These are phyloP conservation scores for Vaccinium darrowii DNA, from an alignment of 148 eudicot species.

Conservation along the genomic window DNA sequence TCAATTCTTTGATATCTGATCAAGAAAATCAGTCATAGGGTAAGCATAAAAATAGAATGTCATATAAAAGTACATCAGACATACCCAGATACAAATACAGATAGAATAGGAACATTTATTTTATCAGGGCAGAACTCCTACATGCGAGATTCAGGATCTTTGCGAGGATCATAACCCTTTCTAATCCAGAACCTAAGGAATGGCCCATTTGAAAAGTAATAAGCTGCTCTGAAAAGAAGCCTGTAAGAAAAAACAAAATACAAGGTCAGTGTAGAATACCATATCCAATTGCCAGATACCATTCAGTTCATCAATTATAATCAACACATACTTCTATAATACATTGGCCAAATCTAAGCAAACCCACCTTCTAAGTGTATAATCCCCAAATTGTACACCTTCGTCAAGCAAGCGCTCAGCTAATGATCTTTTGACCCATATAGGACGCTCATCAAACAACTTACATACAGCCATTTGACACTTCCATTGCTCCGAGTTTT, in stretches of 20 bases:
- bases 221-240: constrained; percentile 78
- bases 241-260: constrained; percentile 34
- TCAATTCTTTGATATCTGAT: constrained; percentile 84
- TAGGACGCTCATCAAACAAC: constrained; percentile 87
- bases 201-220: constrained; percentile 94
- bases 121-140: constrained; percentile 31
- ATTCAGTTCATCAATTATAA: constrained; percentile 6
- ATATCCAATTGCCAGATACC: not conserved
- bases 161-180: constrained; percentile 98
- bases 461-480: constrained; percentile 71
- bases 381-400: constrained; percentile 57
- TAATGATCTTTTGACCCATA: constrained; percentile 75
- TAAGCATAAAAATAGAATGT: not conserved
- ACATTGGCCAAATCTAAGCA: not conserved
- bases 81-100: not conserved
- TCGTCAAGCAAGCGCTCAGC: constrained; percentile 62
- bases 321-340: not conserved
- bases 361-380: constrained; percentile 63
- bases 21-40: constrained; percentile 13
- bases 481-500: constrained; percentile 69
- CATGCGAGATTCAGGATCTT: constrained; percentile 94
- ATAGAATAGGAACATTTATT: not conserved
- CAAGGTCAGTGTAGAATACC: not conserved
- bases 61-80: not conserved
- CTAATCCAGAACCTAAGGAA: constrained; percentile 86